Percentiles rank a stretch among this genome's conserved stretches.
These are phyloP conservation scores for Pilasporangium apinafurcum DNA, from an alignment of 352 stramenopile genomes.

Conservation along the genomic window DNA sequence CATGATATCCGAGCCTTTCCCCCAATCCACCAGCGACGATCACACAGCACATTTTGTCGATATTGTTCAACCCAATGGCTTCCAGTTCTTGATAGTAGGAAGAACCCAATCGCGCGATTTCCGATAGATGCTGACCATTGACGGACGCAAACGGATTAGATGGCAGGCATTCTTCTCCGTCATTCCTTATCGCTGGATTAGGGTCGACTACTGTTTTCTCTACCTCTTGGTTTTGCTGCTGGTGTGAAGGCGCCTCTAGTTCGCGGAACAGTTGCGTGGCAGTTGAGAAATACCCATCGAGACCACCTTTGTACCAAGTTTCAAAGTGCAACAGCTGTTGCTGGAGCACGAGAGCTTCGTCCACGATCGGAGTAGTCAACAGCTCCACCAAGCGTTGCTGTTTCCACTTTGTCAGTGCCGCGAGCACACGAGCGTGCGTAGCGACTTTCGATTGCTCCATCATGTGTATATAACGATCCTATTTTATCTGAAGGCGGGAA, in stretches of 20 bases:
- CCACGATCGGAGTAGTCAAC: conserved; percentile 6
- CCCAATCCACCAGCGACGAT: conserved; percentile 96
- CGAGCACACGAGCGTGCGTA: conserved; percentile 12
- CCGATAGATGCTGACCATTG: conserved; percentile 4
- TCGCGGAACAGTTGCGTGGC: conserved; percentile 36
- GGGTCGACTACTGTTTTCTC: neutral
- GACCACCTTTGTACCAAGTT: conserved; percentile 53
- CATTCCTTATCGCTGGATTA: neutral
- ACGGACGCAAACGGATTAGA: conserved; percentile 29
- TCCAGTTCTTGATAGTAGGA: conserved; percentile 42
- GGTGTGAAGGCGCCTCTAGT: conserved; percentile 7
- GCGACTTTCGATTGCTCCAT: too few relatives aligned
- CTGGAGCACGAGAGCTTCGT: conserved; percentile 10
- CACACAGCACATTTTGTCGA: conserved; percentile 90
- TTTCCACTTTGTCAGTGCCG: conserved; percentile 23
- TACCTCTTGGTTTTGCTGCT: neutral
- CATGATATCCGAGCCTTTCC: conserved; percentile 94
- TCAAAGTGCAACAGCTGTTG: conserved; percentile 56
- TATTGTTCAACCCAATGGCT: conserved; percentile 34
- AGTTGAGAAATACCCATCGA: conserved; percentile 46
- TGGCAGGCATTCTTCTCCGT: conserved; percentile 36
- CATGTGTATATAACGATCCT: too few relatives aligned
- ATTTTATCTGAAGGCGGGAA: neutral
- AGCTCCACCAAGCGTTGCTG: conserved; percentile 35
- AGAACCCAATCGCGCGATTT: conserved; percentile 27